These are phyloP conservation scores for Pyrenula aspistea DNA, from an alignment of 495 filamentous ascomycete species.

Conservation along the genomic window DNA sequence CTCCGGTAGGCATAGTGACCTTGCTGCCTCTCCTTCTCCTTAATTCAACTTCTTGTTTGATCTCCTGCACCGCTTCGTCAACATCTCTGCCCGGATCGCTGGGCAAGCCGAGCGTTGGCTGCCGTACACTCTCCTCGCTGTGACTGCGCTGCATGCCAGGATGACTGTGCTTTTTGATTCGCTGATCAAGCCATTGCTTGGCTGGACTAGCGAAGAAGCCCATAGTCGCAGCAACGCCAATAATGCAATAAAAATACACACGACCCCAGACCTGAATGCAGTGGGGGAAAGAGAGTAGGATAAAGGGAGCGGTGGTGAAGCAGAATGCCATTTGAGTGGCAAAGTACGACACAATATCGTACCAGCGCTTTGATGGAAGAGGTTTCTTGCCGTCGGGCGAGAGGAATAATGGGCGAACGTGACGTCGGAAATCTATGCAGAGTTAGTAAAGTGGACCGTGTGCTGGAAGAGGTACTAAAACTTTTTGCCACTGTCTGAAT, in stretches of 20 bases:
- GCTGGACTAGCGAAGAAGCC: constrained; percentile 73
- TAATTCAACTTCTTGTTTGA: constrained; percentile 55
- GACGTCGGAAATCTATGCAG: constrained; percentile 65
- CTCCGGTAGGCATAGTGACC: constrained; percentile 32
- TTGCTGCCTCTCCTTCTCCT: constrained; percentile 40
- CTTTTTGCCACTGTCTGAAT: constrained; percentile 90
- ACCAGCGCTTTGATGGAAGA: constrained; percentile 64
- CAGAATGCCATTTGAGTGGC: constrained; percentile 73
- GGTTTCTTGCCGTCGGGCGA: constrained; percentile 54
- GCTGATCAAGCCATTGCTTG: constrained; percentile 44
- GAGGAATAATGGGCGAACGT: constrained; percentile 88
- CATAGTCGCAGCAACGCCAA: constrained; percentile 50
- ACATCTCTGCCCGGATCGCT: constrained; percentile 66
- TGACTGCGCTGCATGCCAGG: constrained; percentile 16
- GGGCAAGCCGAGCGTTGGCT: constrained; percentile 64
- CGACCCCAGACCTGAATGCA: constrained; percentile 65
- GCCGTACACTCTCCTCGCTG: constrained; percentile 21
- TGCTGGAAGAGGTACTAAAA: constrained; percentile 29
- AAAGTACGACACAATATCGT: constrained; percentile 72
- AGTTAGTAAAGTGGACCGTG: constrained; percentile 2
- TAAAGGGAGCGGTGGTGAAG: constrained; percentile 73
- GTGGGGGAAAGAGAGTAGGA: constrained; percentile 56
- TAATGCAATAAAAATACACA: constrained; percentile 79
- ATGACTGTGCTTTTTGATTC: constrained; percentile 45
- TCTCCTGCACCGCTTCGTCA: constrained; percentile 66